Evolutionary conservation across 805 yeast genomes (phyloP), one percentile per base, ranked within the genome.

Genomic region (Yamadazyma nakazawae): DNA sequence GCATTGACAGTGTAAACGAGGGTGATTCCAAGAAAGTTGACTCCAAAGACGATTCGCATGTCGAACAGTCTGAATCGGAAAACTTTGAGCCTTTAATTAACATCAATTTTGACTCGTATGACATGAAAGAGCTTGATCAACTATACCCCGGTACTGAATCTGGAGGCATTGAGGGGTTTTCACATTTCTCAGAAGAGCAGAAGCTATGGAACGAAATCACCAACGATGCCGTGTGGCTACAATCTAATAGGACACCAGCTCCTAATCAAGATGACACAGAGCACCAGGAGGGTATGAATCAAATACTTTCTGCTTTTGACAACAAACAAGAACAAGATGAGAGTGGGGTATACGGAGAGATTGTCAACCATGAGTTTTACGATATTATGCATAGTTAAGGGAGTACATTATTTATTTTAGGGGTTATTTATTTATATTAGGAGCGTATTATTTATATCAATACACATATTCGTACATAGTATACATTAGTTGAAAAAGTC

Each of bases 191-290:
- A 34, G 76, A 70, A 40, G 77, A 72, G 48, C 77, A 71, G 46
- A 61, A 83, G 50, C 64, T 86, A 28, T 86, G 95, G 95, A 82
- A 80, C 57, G 91, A 85, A 52, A 82, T 86, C 46, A 81, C 90
- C 0, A 79, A 78, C 56, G 88, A 85, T 56, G 91, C 91, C 0
- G 82, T 79, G 54, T 86, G 95, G 95, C 63, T 86, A 46, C 70
- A 68, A 52, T 62, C 51, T 21, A 38, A 24, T 13, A 37, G 25
- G 16, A 26, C 41, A 9, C 34, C 41, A 14, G 26, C 25, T 3
- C 37, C 41, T 30, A 25, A 35, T 16, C 24, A 13, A 32, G 34
- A 32, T 25, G 24, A 37, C 17, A 12, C 28, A 7, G 32, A 39
- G 1, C 34, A 28, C 2, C 14, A 12, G 2, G 43, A 16, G 24